Percentiles rank a stretch among this genome's conserved stretches.
Conservation (phyloP, 352 stramenopile genomes). For the Phytophthora sojae region DNA sequence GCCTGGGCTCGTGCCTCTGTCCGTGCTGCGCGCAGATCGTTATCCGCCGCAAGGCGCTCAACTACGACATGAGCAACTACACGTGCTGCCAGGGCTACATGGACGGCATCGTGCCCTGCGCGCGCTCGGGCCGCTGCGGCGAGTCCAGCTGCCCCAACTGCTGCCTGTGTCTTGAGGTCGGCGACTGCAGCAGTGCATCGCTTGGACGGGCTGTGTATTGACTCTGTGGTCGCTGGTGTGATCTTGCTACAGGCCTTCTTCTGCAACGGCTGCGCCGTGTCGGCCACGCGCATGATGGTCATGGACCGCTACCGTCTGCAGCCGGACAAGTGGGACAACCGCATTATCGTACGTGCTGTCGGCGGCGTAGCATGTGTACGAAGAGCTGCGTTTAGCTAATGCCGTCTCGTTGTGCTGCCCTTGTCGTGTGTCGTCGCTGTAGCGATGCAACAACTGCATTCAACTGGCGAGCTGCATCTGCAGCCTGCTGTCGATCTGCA, state of each 20-base stretch:
- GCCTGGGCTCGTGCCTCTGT: slow-evolving; percentile 81
- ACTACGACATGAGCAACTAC: slow-evolving; percentile 94
- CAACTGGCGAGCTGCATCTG: slow-evolving; percentile 81
- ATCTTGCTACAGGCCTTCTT: slow-evolving; percentile 58
- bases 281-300: slow-evolving; percentile 89
- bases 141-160: slow-evolving; percentile 88
- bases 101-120: slow-evolving; percentile 88
- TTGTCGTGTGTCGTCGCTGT: slow-evolving; percentile 9
- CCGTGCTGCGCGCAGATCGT: slow-evolving; percentile 91
- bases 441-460: slow-evolving; percentile 95
- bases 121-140: slow-evolving; percentile 84
- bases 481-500: slow-evolving; percentile 79
- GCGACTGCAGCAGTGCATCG: not conserved
- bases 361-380: not conserved
- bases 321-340: slow-evolving; percentile 94
- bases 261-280: slow-evolving; percentile 92
- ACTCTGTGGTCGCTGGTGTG: not conserved
- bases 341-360: slow-evolving; percentile 82
- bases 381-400: slow-evolving; percentile 4
- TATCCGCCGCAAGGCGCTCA: slow-evolving; percentile 92
- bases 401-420: not conserved
- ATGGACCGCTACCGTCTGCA: slow-evolving; percentile 92
- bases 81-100: slow-evolving; percentile 94
- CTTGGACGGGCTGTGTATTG: not conserved
- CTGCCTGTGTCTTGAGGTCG: slow-evolving; percentile 93